These are phyloP conservation scores for Acanthamoeba sp. DNA, from an alignment of 208 protist species.

Conservation along the genomic window DNA sequence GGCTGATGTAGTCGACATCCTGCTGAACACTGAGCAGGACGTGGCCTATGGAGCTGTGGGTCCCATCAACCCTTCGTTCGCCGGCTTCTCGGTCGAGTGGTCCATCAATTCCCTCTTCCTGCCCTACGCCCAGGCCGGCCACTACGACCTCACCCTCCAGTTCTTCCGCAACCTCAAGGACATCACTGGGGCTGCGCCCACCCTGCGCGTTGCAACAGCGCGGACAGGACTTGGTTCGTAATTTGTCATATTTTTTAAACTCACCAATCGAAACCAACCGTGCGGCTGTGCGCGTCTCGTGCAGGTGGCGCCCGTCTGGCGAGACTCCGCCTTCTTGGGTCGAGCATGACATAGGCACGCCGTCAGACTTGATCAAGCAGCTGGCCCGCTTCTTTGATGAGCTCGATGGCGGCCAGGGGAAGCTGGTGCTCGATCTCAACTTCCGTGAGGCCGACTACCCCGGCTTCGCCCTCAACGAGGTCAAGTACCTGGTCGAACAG, in stretches of 20 bases:
- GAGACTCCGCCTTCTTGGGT: neutral
- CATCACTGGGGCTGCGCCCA: neutral
- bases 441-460: neutral
- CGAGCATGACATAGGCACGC: neutral
- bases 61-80: constrained; percentile 5
- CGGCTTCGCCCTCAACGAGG: neutral
- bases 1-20: neutral
- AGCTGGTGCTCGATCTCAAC: constrained; percentile 5
- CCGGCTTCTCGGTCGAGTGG: neutral
- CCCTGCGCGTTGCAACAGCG: neutral
- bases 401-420: neutral
- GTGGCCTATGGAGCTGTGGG: neutral
- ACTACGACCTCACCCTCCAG: constrained; percentile 7
- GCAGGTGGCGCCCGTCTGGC: neutral
- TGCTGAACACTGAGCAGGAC: neutral
- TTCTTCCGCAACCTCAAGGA: constrained; percentile 1
- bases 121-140: neutral
- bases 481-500: neutral
- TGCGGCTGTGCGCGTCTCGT: neutral
- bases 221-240: neutral
- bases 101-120: neutral
- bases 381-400: neutral
- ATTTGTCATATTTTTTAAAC: neutral
- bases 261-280: neutral
- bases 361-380: neutral